Evolutionary conservation across 2,329 filamentous ascomycete genomes (phyloP), one percentile per base, ranked within the genome.

Genomic region (Hypoxylon sp.): DNA sequence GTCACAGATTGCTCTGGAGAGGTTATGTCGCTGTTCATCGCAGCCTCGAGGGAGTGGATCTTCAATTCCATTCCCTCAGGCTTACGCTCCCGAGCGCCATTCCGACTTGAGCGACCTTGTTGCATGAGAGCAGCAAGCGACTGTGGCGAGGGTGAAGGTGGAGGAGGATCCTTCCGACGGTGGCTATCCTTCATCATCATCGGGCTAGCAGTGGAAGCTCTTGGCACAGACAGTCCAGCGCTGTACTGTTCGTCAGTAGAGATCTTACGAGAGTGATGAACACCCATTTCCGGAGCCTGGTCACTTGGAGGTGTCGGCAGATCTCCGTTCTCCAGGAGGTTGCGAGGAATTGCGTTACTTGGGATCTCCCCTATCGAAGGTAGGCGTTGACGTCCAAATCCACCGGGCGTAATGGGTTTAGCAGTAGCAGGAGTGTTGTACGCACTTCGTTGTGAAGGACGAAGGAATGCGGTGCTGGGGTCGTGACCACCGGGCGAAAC

Each of bases 321-420:
- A 46, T 76, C 77, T 1, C 76, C 66, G 3, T 77, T 67, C 57
- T 76, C 77, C 1, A 81, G 61, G 2, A 66, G 55, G 6, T 79
- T 74, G 7, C 79, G 80, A 31, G 77, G 71, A 50, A 74, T 61
- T 35, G 76, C 74, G 59, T 79, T 76, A 1, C 50, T 61, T 35
- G 89, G 88, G 17, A 85, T 89, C 81, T 94, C 92, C 10, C 92
- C 92, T 62, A 95, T 95, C 0, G 92, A 95, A 13, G 92, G 89
- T 35, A 95, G 84, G n/a, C 92, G 88, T 61, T 87, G 86, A 42
- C 90, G 86, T 37, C 83, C 82, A 72, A 89, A 91, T 8, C 85
- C 87, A 40, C 87, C 85, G 0, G 88, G 89, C 0, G 87, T 90
- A 1, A 85, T 85, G 1, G 90, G 89, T 46, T 88, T 85, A 1